Base-by-base conservation (phyloP, 371 early-diverging fungal species). In the Sporodiniella umbellata region DNA sequence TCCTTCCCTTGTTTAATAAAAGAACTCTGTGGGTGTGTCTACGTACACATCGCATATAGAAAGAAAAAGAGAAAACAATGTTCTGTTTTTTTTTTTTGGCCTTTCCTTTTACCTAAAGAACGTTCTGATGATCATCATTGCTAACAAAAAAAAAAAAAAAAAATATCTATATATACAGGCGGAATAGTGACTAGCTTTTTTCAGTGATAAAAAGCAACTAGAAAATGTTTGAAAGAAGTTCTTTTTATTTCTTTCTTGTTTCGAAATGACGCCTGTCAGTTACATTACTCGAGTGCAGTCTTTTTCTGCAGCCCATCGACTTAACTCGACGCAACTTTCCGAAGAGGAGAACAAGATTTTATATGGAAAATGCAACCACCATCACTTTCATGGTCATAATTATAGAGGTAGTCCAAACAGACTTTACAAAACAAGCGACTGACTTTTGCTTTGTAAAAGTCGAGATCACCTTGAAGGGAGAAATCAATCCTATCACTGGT, bases 341-440 rank as follows among this genome's bases (percentile, higher is more conserved):
- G 76, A 65, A 17, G 88, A 84, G 54, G 88, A 91, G 52, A 95
- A 95, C 60, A 24, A 54, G 10, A 57, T 55, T 35, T 51, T 91
- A 5, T 95, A 78, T 65, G 95, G 95, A 54, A 94, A 94, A 76
- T 95, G 95, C 70, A 94, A 95, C 64, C 75, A 87, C 48, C 70
- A 72, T 11, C 81, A 87, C 57, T 89, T 84, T 33, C 95, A 95
- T 60, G 95, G 95, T 0, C 94, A 95, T 74, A 94, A 94, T 70
- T 94, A 93, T 60, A 84, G 80, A 78, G 80, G 86, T 84, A 62
- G 5, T 43, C 35, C 14, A 11, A 48, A 2, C 24, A 12, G 48
- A 31, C 15, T 24, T 2, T 45, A 37, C 12, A 35, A 15, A 39
- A 11, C 17, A 18, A 28, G 30, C 30, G 30, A 4, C 4, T 4